Conservation (phyloP, 2,329 filamentous ascomycete genomes). For the Alternaria metachromatica region DNA sequence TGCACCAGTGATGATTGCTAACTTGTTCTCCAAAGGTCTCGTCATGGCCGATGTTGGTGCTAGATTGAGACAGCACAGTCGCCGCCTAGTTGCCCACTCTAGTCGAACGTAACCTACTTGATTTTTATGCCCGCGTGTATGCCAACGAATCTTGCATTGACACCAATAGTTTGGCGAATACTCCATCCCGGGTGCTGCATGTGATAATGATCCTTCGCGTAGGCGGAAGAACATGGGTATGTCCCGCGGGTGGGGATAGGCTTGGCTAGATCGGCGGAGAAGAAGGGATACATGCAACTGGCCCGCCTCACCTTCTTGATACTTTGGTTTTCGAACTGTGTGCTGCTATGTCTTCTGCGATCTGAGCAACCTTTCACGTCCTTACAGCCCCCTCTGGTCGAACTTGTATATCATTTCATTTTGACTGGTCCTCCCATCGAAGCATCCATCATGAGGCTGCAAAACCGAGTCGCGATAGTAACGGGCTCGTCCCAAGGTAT, state of each 20-base stretch:
- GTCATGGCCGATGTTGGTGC: neutral
- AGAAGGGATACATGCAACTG: neutral
- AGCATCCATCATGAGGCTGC: neutral
- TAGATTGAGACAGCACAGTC: neutral
- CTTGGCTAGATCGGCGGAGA: neutral
- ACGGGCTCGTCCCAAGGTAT: conserved; percentile 39
- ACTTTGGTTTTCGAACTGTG: neutral
- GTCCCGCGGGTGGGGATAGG: neutral
- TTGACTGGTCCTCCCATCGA: neutral
- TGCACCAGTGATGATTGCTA: conserved; percentile 77
- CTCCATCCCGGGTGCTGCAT: neutral
- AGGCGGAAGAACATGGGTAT: neutral
- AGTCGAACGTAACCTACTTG: neutral
- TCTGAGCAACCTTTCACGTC: neutral
- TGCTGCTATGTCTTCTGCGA: neutral
- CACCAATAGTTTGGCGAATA: neutral
- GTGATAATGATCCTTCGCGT: neutral
- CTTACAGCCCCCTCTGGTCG: accelerated
- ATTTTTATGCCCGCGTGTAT: neutral
- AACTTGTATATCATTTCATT: neutral
- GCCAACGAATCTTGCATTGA: neutral
- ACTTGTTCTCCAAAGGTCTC: conserved; percentile 65
- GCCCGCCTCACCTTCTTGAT: neutral
- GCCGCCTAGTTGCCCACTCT: neutral
- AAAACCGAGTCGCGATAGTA: conserved; percentile 32